phyloP scores from a whole-genome alignment of 129 eudicot genomes.

The Lonicera japonica region DNA sequence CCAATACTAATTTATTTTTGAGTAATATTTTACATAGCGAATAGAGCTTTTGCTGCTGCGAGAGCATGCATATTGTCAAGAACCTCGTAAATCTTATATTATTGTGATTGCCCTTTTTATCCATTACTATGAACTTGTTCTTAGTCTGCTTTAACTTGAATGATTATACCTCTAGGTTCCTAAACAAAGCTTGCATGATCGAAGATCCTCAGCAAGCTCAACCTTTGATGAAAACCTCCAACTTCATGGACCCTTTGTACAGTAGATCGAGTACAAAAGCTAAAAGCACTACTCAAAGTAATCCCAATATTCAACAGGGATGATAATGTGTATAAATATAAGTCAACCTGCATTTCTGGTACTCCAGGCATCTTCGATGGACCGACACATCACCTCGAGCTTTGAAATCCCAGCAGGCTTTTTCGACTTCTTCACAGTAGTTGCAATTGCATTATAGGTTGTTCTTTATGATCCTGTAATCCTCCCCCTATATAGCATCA shows the following conservation, averaged over 20 bases:
- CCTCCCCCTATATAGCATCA: constrained; percentile 26
- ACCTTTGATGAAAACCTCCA: constrained; percentile 17
- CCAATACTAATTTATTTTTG: too few relatives aligned
- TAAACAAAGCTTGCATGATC: constrained; percentile 35
- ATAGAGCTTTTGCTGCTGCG: too few relatives aligned
- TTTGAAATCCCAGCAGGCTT: constrained; percentile 42
- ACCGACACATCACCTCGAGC: constrained; percentile 22
- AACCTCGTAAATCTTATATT: too few relatives aligned
- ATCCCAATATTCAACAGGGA: constrained; percentile 28
- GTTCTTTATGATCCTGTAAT: constrained; percentile 28
- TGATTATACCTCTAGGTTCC: constrained; percentile 11
- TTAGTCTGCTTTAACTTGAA: too few relatives aligned
- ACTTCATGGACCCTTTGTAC: constrained; percentile 36
- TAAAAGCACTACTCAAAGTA: constrained; percentile 24
- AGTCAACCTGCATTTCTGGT: constrained; percentile 5
- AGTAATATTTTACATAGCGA: too few relatives aligned
- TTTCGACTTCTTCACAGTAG: constrained; percentile 14
- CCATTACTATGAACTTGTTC: too few relatives aligned
- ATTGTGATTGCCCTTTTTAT: too few relatives aligned
- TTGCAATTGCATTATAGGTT: constrained; percentile 22
- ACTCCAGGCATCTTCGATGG: constrained; percentile 23
- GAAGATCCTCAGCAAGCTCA: constrained; percentile 9
- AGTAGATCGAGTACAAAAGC: constrained; percentile 34
- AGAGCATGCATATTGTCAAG: too few relatives aligned
- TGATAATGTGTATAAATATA: constrained; percentile 3